Evolutionary conservation across 495 filamentous ascomycete genomes (phyloP), one percentile per base, ranked within the genome.

Genomic region (Chlorociboria aeruginascens): DNA sequence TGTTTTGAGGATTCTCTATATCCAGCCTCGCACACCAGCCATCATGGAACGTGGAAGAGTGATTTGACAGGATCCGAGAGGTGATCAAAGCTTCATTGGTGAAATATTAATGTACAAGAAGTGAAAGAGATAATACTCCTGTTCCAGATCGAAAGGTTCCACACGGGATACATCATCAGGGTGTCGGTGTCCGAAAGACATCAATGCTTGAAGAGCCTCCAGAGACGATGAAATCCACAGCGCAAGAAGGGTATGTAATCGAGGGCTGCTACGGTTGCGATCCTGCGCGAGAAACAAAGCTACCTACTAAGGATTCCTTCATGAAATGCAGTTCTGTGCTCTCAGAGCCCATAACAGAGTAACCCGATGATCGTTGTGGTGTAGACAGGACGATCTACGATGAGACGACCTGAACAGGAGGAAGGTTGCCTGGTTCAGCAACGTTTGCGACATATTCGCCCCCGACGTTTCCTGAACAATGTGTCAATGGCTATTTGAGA

Each of bases 61-160:
- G 20, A 25, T 25, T 25, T 4, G 20, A 25, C 20, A 25, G 20
- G 4, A 25, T 25, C 20, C 4, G 20, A 25, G 20, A 25, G 4
- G 20, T 25, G 20, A 25, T 25, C 20, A 1, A 25, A 31, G 31
- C 13, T n/a, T 35, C 38, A 43, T 43, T 34, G 39, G 45, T 28
- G 20, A 46, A 46, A 43, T 41, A 13, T 37, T 39, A 44, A 53
- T 53, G 40, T 53, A 53, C 51, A 53, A 49, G 51, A 53, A 53
- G 43, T 17, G 37, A 30, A 47, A 38, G 37, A 45, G 31, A 33
- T 13, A 43, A 47, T 40, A 8, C 36, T 32, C 28, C 30, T 7
- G n/a, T 54, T 41, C 46, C 20, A 48, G 31, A 30, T 25, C 44
- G 32, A 43, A 52, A 25, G 1, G 20, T 25, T 25, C 20, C 20